Evolutionary conservation across 192 early-diverging fungal species (phyloP).

Genomic region (Diversispora epigaea): DNA sequence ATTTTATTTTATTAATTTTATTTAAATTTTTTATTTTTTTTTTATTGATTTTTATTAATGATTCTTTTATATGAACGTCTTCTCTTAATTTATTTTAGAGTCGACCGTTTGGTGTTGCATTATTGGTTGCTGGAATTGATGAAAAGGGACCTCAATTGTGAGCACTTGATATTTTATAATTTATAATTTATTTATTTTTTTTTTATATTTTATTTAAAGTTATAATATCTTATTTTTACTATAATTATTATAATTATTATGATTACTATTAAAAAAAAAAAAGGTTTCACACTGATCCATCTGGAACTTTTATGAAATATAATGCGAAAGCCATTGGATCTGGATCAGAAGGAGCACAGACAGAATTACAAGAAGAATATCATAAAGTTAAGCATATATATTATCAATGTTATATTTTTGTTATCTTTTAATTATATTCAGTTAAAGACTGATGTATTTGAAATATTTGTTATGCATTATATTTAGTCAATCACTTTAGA

Average conservation of each 20-base stretch:
- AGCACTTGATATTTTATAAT: constrained; percentile 37
- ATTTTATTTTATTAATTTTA: not conserved
- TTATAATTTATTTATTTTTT: too few relatives aligned
- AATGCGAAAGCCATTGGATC: constrained; percentile 99
- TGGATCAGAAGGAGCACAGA: constrained; percentile 97
- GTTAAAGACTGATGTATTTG: not conserved
- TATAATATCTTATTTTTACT: not conserved
- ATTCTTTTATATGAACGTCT: too few relatives aligned
- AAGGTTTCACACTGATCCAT: constrained; percentile 94
- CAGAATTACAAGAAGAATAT: constrained; percentile 96
- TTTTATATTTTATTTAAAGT: not conserved
- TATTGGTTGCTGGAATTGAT: constrained; percentile 95
- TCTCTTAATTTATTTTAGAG: constrained; percentile 54
- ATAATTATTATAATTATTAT: too few relatives aligned
- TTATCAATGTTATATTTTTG: not conserved
- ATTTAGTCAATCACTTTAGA: constrained; percentile 74
- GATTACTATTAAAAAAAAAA: too few relatives aligned
- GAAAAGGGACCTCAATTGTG: constrained; percentile 97
- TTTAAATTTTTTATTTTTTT: not conserved
- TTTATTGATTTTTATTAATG: too few relatives aligned
- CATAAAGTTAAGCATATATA: constrained; percentile 64
- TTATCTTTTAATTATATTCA: constrained; percentile 29
- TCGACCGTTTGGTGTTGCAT: constrained; percentile 97
- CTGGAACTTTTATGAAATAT: constrained; percentile 93
- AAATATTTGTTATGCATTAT: not conserved